phyloP scores from a whole-genome alignment of 768 basidiomycete genomes.

The Xerocomus brunneocitrinus region DNA sequence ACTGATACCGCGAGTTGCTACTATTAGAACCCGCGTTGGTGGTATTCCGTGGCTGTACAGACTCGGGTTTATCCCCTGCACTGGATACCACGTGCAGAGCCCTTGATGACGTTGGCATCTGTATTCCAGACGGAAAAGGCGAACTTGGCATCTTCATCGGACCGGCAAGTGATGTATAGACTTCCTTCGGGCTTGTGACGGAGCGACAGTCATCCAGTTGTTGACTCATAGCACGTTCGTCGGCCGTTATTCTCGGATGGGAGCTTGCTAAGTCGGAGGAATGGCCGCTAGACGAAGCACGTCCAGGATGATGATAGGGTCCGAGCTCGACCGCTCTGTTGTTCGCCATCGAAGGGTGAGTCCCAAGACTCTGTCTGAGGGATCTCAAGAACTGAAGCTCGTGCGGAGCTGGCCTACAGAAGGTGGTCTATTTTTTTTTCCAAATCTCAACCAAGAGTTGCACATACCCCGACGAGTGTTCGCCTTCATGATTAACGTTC shows the following conservation, averaged over 20 bases:
- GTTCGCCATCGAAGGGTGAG: neutral
- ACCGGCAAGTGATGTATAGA: neutral
- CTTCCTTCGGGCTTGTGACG: neutral
- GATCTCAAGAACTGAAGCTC: constrained; percentile 6
- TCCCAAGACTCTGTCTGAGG: constrained; percentile 5
- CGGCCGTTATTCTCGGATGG: neutral
- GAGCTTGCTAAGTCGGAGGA: neutral
- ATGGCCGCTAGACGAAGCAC: neutral
- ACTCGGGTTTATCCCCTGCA: neutral
- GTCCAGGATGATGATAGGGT: neutral
- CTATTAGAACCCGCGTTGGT: neutral
- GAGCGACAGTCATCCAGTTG: neutral
- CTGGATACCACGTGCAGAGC: neutral
- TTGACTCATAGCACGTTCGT: neutral
- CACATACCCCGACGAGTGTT: neutral
- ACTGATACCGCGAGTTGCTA: constrained; percentile 1
- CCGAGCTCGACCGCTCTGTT: neutral
- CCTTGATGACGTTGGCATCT: neutral
- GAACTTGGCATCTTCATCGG: neutral
- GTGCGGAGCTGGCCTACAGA: constrained; percentile 3
- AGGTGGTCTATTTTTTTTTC: neutral
- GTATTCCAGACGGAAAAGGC: neutral
- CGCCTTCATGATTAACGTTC: neutral
- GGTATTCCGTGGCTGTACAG: neutral
- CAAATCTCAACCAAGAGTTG: neutral